Base-by-base conservation (phyloP, 129 eudicot genomes). In the Flaveria robusta region DNA sequence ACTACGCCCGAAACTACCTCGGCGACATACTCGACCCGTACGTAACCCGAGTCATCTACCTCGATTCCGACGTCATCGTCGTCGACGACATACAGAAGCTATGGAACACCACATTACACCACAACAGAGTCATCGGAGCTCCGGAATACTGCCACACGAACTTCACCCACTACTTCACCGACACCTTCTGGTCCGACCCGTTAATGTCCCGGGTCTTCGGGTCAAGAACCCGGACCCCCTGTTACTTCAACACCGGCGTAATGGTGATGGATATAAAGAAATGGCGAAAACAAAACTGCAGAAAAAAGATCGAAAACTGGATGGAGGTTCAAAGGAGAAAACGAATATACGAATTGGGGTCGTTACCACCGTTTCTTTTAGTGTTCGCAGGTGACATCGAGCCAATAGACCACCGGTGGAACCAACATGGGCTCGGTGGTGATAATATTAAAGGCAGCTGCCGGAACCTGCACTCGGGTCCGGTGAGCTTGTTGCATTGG, bases 121-220 rank as follows among this genome's bases (percentile, higher is more conserved):
- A 62, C 7, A 46, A 71, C 19, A 79, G 87, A 37, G 82, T 88
- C 18, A 93, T 93, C 77, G 98, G 98, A 0, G 98, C 98, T 0
- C 98, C 98, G 11, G 98, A 93, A 43, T 93, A 93, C 42, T 93
- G 98, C 68, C 98, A 90, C 67, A 92, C 97, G 1, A 93, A 93
- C 72, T 93, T 93, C 75, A 90, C 96, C 0, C 78, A 82, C 2
- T 93, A 93, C 59, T 93, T 93, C 88, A 93, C 91, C 3, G 88
- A 86, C 43, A 55, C 8, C 0, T 93, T 93, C 81, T 93, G 98
- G 98, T 82, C 98, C 82, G 92, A 93, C 87, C 91, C 92, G 82
- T 70, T 13, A 9, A 60, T 86, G 26, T 29, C 82, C 31, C 78
- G 79, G 60, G 81, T 76, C 0, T 88, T 84, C 85, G 87, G 85